phyloP scores from a whole-genome alignment of 2,329 filamentous ascomycete genomes.

The Gnomoniopsis smithogilvyi region DNA sequence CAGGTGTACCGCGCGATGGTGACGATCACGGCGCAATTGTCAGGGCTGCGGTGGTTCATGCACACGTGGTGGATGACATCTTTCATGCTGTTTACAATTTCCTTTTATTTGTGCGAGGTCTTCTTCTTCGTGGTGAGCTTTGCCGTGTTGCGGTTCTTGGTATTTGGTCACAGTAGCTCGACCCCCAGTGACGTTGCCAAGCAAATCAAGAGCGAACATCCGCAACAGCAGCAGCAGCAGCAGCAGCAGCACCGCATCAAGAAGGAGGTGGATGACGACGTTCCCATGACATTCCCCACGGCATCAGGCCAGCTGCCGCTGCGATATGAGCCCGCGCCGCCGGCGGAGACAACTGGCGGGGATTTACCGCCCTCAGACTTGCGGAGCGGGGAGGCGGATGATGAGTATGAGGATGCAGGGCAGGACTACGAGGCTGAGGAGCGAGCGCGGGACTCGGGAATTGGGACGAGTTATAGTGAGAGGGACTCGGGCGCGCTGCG shows the following conservation, averaged over 20 bases:
- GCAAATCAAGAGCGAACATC: constrained; percentile 34
- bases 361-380: constrained; percentile 20
- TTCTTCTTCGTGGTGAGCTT: constrained; percentile 64
- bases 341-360: background rate
- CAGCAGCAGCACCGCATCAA: constrained; percentile 4
- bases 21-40: constrained; percentile 69
- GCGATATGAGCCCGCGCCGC: constrained; percentile 25
- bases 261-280: constrained; percentile 11
- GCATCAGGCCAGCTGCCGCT: constrained; percentile 15
- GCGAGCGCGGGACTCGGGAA: constrained; percentile 41
- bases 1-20: constrained; percentile 73
- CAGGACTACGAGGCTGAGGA: constrained; percentile 24
- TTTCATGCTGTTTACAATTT: constrained; percentile 63
- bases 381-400: constrained; percentile 34
- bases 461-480: constrained; percentile 51
- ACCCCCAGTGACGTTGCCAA: constrained; percentile 19
- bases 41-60: constrained; percentile 80
- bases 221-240: constrained; percentile 15
- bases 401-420: constrained; percentile 23
- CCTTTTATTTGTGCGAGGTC: constrained; percentile 78
- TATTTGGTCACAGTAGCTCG: constrained; percentile 19
- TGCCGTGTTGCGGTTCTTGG: constrained; percentile 46
- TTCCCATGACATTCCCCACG: constrained; percentile 19
- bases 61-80: constrained; percentile 73
- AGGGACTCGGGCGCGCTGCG: constrained; percentile 9